Percentiles rank a stretch among this genome's conserved stretches.
Evolutionary conservation across 352 stramenopile genomes (phyloP).

Genomic region (Pythium biforme): DNA sequence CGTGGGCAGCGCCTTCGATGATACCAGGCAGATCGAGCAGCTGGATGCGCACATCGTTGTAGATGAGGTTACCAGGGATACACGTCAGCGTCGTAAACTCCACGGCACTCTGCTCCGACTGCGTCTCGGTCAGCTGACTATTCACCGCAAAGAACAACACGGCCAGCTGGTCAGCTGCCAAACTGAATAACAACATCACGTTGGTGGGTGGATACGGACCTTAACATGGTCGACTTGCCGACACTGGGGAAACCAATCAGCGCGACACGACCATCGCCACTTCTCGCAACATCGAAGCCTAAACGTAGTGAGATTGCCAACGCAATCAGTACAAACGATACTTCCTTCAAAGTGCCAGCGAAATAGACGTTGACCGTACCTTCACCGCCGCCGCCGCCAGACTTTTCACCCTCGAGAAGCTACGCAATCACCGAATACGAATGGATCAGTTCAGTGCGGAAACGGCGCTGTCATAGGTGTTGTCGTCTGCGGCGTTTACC

Average conservation of each 20-base stretch:
- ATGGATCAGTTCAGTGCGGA: background rate
- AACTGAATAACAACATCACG: too few relatives aligned
- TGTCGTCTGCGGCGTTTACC: slow-evolving; percentile 30
- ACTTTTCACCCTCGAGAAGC: slow-evolving; percentile 84
- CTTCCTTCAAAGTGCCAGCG: background rate
- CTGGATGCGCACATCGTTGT: slow-evolving; percentile 97
- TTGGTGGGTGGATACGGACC: slow-evolving; percentile 24
- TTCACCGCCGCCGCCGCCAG: slow-evolving; percentile 69
- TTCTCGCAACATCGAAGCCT: slow-evolving; percentile 95
- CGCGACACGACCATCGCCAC: slow-evolving; percentile 96
- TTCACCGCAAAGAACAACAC: background rate
- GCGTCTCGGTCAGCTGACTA: slow-evolving; percentile 94
- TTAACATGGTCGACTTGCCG: slow-evolving; percentile 87
- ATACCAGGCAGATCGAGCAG: slow-evolving; percentile 99
- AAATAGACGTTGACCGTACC: slow-evolving; percentile 28
- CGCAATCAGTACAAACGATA: background rate
- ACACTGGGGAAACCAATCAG: slow-evolving; percentile 95
- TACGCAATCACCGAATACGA: slow-evolving; percentile 16
- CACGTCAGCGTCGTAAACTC: slow-evolving; percentile 99
- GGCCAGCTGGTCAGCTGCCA: too few relatives aligned
- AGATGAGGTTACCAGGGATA: slow-evolving; percentile 96
- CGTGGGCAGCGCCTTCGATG: slow-evolving; percentile 98
- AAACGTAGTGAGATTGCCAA: background rate
- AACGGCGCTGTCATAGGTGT: too few relatives aligned
- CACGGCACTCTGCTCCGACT: slow-evolving; percentile 95